These are phyloP conservation scores for Yarrowia divulgata DNA, from an alignment of 805 yeast genomes.

Conservation along the genomic window DNA sequence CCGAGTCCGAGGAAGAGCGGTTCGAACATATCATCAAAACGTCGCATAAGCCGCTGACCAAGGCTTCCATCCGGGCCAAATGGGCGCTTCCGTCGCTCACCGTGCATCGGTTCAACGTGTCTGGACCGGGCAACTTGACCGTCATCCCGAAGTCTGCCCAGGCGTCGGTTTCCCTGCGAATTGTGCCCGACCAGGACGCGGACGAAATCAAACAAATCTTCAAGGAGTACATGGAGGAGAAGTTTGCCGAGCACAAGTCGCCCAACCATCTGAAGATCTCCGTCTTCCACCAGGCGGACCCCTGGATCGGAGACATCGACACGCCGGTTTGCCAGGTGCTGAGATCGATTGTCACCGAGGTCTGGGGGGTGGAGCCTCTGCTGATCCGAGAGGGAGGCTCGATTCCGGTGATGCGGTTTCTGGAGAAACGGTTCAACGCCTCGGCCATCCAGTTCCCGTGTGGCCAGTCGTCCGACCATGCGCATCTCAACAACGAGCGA, in stretches of 20 bases:
- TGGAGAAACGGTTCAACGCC: constrained; percentile 82
- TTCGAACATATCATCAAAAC: constrained; percentile 66
- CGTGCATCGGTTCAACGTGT: constrained; percentile 79
- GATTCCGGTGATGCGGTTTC: constrained; percentile 84
- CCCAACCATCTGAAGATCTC: constrained; percentile 67
- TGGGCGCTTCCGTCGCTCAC: constrained; percentile 94
- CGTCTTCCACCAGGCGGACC: constrained; percentile 86
- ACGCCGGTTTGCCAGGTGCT: constrained; percentile 77
- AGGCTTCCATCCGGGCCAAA: constrained; percentile 52
- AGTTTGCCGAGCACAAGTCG: constrained; percentile 61
- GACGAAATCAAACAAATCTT: constrained; percentile 62
- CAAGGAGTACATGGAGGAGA: constrained; percentile 55
- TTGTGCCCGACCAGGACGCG: constrained; percentile 87
- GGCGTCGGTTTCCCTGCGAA: constrained; percentile 79
- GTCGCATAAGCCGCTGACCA: constrained; percentile 43
- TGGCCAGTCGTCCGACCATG: constrained; percentile 94
- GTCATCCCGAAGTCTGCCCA: constrained; percentile 85
- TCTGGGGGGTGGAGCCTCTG: constrained; percentile 83
- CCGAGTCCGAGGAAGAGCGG: constrained; percentile 62
- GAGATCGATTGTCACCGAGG: constrained; percentile 63
- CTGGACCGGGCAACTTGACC: constrained; percentile 90
- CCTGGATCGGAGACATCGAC: constrained; percentile 91
- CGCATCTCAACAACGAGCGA: constrained; percentile 89
- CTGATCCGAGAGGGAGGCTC: constrained; percentile 97
- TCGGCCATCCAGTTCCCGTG: constrained; percentile 96